Conservation (phyloP, 306 rosid species). For the Lithocarpus polystachyus region DNA sequence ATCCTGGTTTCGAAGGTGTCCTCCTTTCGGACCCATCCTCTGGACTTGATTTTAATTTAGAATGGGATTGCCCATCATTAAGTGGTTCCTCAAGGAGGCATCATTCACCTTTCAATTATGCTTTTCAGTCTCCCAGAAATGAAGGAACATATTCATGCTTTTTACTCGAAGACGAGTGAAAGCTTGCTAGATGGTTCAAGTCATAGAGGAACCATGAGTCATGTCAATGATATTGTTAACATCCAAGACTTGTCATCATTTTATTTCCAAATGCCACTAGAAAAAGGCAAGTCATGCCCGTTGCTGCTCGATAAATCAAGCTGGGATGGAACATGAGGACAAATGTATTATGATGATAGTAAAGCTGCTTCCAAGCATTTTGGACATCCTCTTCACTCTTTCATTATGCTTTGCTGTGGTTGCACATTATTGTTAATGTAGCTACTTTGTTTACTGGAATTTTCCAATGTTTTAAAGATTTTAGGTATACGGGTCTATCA, state of each 20-base stretch:
- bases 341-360: neutral
- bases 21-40: constrained; percentile 40
- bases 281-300: constrained; percentile 30
- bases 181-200: constrained; percentile 24
- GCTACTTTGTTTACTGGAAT: neutral
- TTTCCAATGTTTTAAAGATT: neutral
- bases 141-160: constrained; percentile 28
- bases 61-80: constrained; percentile 29
- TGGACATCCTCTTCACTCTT: neutral
- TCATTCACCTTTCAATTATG: constrained; percentile 26
- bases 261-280: constrained; percentile 30
- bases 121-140: constrained; percentile 31
- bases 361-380: neutral
- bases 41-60: constrained; percentile 29
- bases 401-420: too few relatives aligned
- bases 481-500: neutral
- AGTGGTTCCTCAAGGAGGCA: constrained; percentile 27
- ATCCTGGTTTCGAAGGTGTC: constrained; percentile 35
- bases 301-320: constrained; percentile 28
- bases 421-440: neutral
- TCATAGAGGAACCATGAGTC: constrained; percentile 28
- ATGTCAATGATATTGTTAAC: constrained; percentile 29
- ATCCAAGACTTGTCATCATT: constrained; percentile 29
- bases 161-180: constrained; percentile 20
- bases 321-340: neutral